Evolutionary conservation across 768 basidiomycete species (phyloP), one percentile per base, ranked within the genome.

Genomic region (Russula sp.): DNA sequence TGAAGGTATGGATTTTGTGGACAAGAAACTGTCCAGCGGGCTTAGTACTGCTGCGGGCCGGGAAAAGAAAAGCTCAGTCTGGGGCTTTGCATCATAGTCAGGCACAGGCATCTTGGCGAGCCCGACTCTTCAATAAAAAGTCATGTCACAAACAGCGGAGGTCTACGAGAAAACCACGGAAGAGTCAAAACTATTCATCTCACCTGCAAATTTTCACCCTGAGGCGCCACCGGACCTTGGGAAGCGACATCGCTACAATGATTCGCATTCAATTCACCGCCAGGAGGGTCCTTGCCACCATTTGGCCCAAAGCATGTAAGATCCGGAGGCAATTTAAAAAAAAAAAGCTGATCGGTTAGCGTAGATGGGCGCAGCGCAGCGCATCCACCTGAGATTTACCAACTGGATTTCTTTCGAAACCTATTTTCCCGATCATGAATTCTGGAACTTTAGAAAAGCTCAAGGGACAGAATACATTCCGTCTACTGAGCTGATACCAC

Each of bases 401-500:
- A 20, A 40, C 54, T 40, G 24, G 34, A 36, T 11, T 55, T 36
- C 22, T 54, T n/a, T 38, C 32, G 38, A 32, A 38, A 38, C 2
- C 32, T 1, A 16, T 40, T 11, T 40, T n/a, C n/a, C n/a, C n/a
- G 16, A 5, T 1, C 16, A 18, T 7, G 38, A 13, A 40, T 40
- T 18, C 14, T 40, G 34, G 16, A 65, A 40, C 60, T n/a, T n/a
- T n/a, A n/a, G n/a, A 34, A 34, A 34, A 34, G 34, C 34, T 54
- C 34, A 24, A 22, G 28, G 28, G 28, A 30, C 3, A 30, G 28
- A n/a, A n/a, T n/a, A n/a, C n/a, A n/a, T n/a, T n/a, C n/a, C n/a
- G n/a, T n/a, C 28, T 26, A 24, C 9, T 26, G 54, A 56, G 24
- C 40, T 26, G 24, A 28, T 26, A 18, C 54, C 54, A 16, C 38